Conservation (phyloP, 31 red algal species). For the Bonnemaisonia californica region DNA sequence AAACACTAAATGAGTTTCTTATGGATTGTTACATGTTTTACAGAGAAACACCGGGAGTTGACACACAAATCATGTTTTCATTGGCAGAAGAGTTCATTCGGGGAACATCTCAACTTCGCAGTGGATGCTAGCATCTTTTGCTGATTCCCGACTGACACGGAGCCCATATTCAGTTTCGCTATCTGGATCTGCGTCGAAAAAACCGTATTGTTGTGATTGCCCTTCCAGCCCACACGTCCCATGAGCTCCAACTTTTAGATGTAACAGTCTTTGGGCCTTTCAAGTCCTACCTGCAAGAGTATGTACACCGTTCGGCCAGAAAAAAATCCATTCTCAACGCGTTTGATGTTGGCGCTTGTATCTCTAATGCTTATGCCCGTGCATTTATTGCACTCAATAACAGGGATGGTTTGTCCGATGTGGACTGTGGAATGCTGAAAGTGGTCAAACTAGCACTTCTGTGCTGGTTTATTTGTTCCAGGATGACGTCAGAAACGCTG, state of each 20-base stretch:
- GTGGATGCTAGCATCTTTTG: neutral
- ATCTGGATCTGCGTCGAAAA: neutral
- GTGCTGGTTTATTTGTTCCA: too few species aligned
- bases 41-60: neutral
- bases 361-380: neutral
- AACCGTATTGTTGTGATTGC: slow-evolving; percentile 14
- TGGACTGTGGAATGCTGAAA: too few species aligned
- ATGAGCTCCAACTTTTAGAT: slow-evolving; percentile 29
- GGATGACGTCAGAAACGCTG: too few species aligned
- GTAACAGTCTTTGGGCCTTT: slow-evolving; percentile 9
- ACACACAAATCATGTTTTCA: neutral
- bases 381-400: neutral
- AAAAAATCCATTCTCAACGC: too few species aligned
- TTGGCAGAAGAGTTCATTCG: neutral
- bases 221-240: slow-evolving; percentile 6
- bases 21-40: neutral
- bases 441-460: too few species aligned
- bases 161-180: slow-evolving; percentile 4
- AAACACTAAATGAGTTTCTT: slow-evolving; percentile 2
- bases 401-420: neutral
- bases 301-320: neutral
- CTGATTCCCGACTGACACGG: slow-evolving; percentile 12
- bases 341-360: neutral
- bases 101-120: slow-evolving; percentile 3
- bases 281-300: neutral